These are phyloP conservation scores for Rhododendron mucronatum DNA, from an alignment of 148 eudicot genomes.

Conservation along the genomic window DNA sequence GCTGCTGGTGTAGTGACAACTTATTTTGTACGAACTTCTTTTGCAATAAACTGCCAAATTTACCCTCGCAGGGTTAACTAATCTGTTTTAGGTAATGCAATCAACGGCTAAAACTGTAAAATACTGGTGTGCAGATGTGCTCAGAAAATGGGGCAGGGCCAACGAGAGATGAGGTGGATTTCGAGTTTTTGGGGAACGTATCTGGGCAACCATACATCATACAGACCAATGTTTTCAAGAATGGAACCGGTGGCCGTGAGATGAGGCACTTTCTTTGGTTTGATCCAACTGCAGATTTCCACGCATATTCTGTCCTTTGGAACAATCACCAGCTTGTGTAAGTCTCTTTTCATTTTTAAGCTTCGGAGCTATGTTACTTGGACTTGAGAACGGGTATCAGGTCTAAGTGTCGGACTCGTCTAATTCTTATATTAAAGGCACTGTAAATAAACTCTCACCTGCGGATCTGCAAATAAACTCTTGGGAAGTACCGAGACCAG, in stretches of 20 bases:
- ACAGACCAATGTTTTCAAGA: conserved; percentile 82
- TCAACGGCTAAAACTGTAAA: conserved; percentile 8
- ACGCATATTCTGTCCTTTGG: conserved; percentile 83
- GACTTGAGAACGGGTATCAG: neutral
- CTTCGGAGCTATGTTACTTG: neutral
- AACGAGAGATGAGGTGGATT: conserved; percentile 80
- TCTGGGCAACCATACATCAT: conserved; percentile 76
- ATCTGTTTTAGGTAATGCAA: neutral
- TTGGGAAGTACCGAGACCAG: too few species aligned
- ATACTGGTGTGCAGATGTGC: conserved; percentile 63
- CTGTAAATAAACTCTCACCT: neutral
- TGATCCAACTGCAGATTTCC: conserved; percentile 87
- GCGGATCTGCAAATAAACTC: neutral
- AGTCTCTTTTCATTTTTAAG: conserved; percentile 16
- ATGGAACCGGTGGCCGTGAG: conserved; percentile 80
- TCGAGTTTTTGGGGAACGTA: conserved; percentile 91
- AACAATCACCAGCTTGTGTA: conserved; percentile 79
- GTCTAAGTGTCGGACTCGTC: neutral
- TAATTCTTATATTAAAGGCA: neutral
- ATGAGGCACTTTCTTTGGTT: conserved; percentile 88
- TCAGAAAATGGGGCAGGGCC: conserved; percentile 86
- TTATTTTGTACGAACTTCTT: conserved; percentile 60
- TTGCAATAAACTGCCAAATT: neutral
- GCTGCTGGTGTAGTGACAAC: conserved; percentile 98
- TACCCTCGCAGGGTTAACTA: neutral